These are phyloP conservation scores for Penicillium sp. DNA, from an alignment of 2,329 filamentous ascomycete species.

Conservation along the genomic window DNA sequence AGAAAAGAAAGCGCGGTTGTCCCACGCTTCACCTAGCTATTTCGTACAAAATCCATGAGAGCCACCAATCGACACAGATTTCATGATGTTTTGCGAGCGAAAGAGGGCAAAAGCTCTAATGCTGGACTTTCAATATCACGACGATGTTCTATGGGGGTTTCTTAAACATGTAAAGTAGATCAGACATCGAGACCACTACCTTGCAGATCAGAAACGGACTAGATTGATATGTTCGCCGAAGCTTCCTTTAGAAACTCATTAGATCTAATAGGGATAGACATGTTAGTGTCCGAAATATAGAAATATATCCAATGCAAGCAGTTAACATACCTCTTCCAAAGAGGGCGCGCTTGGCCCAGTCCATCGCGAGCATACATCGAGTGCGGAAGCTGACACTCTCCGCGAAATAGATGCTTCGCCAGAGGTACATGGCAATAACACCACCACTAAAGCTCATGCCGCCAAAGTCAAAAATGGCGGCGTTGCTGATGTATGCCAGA, in stretches of 20 bases:
- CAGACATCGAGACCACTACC: no score
- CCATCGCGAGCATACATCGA: slow-evolving; percentile 86
- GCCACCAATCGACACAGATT: neutral
- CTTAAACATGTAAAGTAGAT: neutral
- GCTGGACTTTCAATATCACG: neutral
- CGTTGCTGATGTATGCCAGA: slow-evolving; percentile 93
- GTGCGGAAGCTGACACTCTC: slow-evolving; percentile 94
- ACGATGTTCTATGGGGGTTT: neutral
- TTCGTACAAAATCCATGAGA: no score
- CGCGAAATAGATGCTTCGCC: slow-evolving; percentile 94
- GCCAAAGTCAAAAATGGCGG: slow-evolving; percentile 86
- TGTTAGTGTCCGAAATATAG: slow-evolving; percentile 6
- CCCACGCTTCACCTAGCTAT: no score
- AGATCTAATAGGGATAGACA: slow-evolving; percentile 41
- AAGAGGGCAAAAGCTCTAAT: neutral
- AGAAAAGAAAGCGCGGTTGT: no score
- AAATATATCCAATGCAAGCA: neutral
- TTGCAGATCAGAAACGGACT: no score
- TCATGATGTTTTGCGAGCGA: no score
- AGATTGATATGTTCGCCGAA: neutral
- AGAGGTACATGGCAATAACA: slow-evolving; percentile 89
- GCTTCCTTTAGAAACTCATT: slow-evolving; percentile 51
- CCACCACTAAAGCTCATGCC: slow-evolving; percentile 78
- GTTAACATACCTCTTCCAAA: slow-evolving; percentile 81
- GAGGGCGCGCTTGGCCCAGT: slow-evolving; percentile 94